These are phyloP conservation scores for Termitomyces sp. DNA, from an alignment of 768 basidiomycete genomes.

Conservation along the genomic window DNA sequence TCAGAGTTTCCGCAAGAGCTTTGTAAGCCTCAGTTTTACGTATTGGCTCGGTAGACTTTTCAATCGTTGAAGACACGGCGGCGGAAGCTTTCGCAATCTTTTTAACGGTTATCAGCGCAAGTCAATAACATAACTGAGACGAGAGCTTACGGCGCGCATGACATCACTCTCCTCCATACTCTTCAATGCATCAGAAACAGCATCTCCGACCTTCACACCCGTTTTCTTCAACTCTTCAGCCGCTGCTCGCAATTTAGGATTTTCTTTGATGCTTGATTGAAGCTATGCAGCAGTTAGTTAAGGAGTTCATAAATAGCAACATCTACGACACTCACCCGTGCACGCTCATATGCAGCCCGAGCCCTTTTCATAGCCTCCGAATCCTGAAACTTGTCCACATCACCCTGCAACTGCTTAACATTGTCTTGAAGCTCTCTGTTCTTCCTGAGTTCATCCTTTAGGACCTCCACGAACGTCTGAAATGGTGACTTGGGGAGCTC, in stretches of 20 bases:
- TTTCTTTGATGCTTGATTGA: constrained; percentile 92
- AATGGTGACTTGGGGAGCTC: constrained; percentile 89
- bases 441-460: constrained; percentile 89
- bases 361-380: constrained; percentile 94
- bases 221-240: constrained; percentile 88
- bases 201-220: constrained; percentile 91
- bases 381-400: constrained; percentile 96
- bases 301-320: not conserved
- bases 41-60: constrained; percentile 91
- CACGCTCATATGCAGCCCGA: constrained; percentile 87
- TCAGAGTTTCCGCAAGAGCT: constrained; percentile 77
- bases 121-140: not conserved
- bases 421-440: constrained; percentile 94
- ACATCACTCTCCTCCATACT: constrained; percentile 94
- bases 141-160: constrained; percentile 68
- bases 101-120: not conserved
- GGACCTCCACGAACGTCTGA: constrained; percentile 91
- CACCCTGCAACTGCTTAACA: constrained; percentile 94
- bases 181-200: constrained; percentile 86
- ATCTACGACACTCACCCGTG: constrained; percentile 59
- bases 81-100: constrained; percentile 84
- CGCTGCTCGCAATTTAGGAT: constrained; percentile 85
- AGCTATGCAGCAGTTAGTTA: constrained; percentile 44
- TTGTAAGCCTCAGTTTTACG: constrained; percentile 96
- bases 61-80: constrained; percentile 81